Evolutionary conservation across 2,329 filamentous ascomycete genomes (phyloP).

Genomic region (Fragosphaeria purpurea): DNA sequence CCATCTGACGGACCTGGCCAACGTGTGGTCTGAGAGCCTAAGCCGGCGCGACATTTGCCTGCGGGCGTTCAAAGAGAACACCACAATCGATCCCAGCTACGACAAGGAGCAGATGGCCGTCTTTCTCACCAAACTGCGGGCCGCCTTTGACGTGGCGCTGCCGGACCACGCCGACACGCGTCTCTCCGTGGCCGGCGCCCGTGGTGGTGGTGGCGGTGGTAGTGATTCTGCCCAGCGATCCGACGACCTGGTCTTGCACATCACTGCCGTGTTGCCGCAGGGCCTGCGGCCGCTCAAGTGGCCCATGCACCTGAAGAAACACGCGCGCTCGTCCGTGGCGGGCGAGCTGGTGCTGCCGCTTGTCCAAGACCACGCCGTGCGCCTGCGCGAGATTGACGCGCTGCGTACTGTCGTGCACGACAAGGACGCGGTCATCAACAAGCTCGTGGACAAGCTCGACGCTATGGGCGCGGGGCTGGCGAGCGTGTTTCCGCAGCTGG

Average conservation of each 20-base stretch:
- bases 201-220: neutral
- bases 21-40: constrained; percentile 62
- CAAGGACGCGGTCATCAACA: constrained; percentile 42
- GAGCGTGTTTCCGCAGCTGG: constrained; percentile 39
- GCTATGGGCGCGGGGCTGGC: constrained; percentile 41
- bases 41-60: constrained; percentile 51
- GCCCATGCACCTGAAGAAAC: constrained; percentile 48
- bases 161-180: constrained; percentile 19
- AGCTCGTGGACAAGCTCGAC: constrained; percentile 44
- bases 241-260: constrained; percentile 38
- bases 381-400: constrained; percentile 30
- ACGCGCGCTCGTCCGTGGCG: constrained; percentile 30
- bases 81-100: constrained; percentile 64
- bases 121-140: constrained; percentile 53
- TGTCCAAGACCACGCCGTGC: constrained; percentile 34
- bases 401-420: constrained; percentile 33
- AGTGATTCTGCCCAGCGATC: constrained; percentile 8
- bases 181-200: constrained; percentile 19
- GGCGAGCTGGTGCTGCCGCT: constrained; percentile 43
- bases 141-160: constrained; percentile 38
- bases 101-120: constrained; percentile 56
- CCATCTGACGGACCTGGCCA: constrained; percentile 59
- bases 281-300: constrained; percentile 55
- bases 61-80: constrained; percentile 52
- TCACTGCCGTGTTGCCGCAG: constrained; percentile 51